Base-by-base conservation (phyloP, 257 asterid species). In the Misopates orontium region DNA sequence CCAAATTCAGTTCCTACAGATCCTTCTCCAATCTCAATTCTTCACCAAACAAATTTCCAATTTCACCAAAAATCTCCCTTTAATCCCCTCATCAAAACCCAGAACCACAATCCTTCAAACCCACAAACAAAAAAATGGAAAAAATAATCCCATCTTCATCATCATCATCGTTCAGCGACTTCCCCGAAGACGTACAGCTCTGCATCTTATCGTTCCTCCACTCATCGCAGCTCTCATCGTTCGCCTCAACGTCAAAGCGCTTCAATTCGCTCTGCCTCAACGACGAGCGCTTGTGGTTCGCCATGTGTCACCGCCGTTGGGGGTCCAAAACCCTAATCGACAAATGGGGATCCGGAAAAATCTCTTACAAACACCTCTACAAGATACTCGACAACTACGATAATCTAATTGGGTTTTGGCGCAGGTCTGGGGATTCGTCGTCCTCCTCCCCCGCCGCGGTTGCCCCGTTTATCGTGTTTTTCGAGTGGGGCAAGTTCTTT, bases 141-240 rank as follows among this genome's bases (percentile, higher is more conserved):
- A 23, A 70, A 16, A 28, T 14, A 59, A 68, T 69, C 60, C 74
- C 77, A 0, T 32, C 64, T 23, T 28, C 64, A 23, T 68, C 77
- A 0, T 32, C 64, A 28, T 28, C 64, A 23, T 68, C 92, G 51
- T 92, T 92, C 85, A 63, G 73, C 63, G 96, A 92, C 73, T 87
- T 89, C 82, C 98, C 98, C 20, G 96, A 89, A 71, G 98, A 92
- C 60, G 97, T 92, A 36, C 97, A 89, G 88, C 72, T 89, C 41
- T 84, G 95, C 71, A 85, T 92, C 68, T 77, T 92, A 36, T 92
- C 98, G 17, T 85, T 85, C 64, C 98, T 92, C 72, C 69, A 68
- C 58, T 89, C 85, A 48, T 62, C 82, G 31, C 95, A 89, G 56
- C 82, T 92, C 18, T 72, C 84, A 72, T 60, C 83, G 51, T 87